phyloP scores from a whole-genome alignment of 169 alveolate species.

The Sarcocystis neurona region DNA sequence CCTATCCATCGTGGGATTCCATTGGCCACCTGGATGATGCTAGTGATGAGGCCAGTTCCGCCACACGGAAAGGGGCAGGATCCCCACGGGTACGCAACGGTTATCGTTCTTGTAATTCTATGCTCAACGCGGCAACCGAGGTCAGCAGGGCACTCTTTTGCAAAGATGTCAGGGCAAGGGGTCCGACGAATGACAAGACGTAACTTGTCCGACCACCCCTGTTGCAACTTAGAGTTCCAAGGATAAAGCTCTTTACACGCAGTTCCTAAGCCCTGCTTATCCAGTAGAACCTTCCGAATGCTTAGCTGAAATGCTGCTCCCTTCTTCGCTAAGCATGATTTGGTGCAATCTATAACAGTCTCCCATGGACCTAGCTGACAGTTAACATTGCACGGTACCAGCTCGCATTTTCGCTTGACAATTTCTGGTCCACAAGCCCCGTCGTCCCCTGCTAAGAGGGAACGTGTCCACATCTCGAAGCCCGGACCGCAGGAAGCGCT shows the following conservation, averaged over 20 bases:
- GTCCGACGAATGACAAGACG: conserved; percentile 44
- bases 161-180: conserved; percentile 41
- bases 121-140: conserved; percentile 58
- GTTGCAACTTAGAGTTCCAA: conserved; percentile 44
- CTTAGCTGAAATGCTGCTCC: conserved; percentile 38
- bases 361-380: conserved; percentile 61
- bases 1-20: conserved; percentile 65
- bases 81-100: conserved; percentile 61
- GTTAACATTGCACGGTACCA: conserved; percentile 32
- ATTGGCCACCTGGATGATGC: conserved; percentile 59
- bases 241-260: conserved; percentile 49
- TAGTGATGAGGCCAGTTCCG: conserved; percentile 52
- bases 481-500: conserved; percentile 62
- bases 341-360: conserved; percentile 61
- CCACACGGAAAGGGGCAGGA: conserved; percentile 67
- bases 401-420: conserved; percentile 39
- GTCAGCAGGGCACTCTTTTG: conserved; percentile 29
- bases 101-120: conserved; percentile 40
- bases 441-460: conserved; percentile 58
- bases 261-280: conserved; percentile 39
- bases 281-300: conserved; percentile 52
- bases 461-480: conserved; percentile 56
- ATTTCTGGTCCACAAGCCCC: conserved; percentile 54
- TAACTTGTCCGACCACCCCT: conserved; percentile 60
- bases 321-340: conserved; percentile 53